A percentile compares a stretch with the other conserved stretches of the same genome.
Conservation (phyloP, 805 yeast genomes). For the Nematodospora valgi region DNA sequence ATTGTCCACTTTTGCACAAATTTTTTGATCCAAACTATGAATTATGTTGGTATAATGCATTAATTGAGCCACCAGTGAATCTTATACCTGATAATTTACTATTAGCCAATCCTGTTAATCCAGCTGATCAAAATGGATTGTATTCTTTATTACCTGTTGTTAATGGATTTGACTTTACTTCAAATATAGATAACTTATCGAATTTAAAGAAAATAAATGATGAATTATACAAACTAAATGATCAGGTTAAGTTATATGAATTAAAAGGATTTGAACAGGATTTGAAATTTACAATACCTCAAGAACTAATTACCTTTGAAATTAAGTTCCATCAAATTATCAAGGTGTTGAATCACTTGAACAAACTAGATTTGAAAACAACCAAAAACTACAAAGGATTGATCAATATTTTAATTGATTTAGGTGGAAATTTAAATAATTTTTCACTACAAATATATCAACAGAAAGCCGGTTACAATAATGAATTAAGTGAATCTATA, state of each 20-base stretch:
- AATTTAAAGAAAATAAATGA: slow-evolving; percentile 32
- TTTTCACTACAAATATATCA: slow-evolving; percentile 45
- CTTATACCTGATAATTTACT: slow-evolving; percentile 46
- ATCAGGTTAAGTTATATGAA: slow-evolving; percentile 29
- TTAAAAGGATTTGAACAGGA: slow-evolving; percentile 12
- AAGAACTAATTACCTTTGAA: slow-evolving; percentile 30
- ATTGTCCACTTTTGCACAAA: slow-evolving; percentile 39
- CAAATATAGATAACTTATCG: slow-evolving; percentile 27
- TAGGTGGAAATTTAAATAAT: slow-evolving; percentile 57
- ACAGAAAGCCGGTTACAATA: slow-evolving; percentile 11
- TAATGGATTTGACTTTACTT: slow-evolving; percentile 33
- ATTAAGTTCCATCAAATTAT: slow-evolving; percentile 29
- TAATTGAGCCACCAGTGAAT: slow-evolving; percentile 44
- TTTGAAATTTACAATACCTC: slow-evolving; percentile 23
- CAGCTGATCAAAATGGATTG: slow-evolving; percentile 52
- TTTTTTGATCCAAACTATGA: slow-evolving; percentile 52
- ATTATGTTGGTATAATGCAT: slow-evolving; percentile 48
- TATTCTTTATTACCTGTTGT: slow-evolving; percentile 46
- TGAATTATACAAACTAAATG: slow-evolving; percentile 30
- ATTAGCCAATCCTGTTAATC: slow-evolving; percentile 48
- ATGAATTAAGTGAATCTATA: slow-evolving; percentile 29
- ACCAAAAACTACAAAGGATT: slow-evolving; percentile 38
- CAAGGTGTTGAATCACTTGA: slow-evolving; percentile 31
- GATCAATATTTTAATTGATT: slow-evolving; percentile 41
- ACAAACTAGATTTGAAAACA: slow-evolving; percentile 33